Conservation (phyloP, 2,329 filamentous ascomycete species). For the Fusarium praegraminearum region DNA sequence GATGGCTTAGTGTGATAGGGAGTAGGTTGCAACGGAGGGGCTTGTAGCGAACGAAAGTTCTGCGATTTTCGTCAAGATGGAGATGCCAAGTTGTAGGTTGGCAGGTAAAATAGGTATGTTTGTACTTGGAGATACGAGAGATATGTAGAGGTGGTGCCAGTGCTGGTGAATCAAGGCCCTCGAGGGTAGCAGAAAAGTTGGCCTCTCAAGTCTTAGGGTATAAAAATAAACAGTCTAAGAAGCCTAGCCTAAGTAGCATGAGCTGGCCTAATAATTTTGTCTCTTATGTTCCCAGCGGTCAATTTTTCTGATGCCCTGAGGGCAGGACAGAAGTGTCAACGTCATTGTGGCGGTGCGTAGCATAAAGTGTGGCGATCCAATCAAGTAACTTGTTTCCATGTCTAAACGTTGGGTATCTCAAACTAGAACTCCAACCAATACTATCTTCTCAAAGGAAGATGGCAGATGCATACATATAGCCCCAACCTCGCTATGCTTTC, state of each 20-base stretch:
- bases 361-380: constrained; percentile 47
- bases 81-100: constrained; percentile 28
- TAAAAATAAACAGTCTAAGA: too few species aligned
- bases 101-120: constrained; percentile 10
- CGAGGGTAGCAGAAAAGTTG: too few species aligned
- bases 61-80: neutral
- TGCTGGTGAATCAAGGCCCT: constrained; percentile 25
- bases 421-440: constrained; percentile 32
- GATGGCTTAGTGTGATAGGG: constrained; percentile 26
- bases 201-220: too few species aligned
- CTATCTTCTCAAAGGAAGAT: constrained; percentile 18
- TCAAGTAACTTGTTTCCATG: constrained; percentile 21
- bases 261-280: too few species aligned
- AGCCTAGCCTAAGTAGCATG: too few species aligned
- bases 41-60: constrained; percentile 23
- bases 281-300: too few species aligned
- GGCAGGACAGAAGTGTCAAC: constrained; percentile 46
- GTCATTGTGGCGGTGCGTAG: constrained; percentile 58
- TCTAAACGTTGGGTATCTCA: constrained; percentile 37
- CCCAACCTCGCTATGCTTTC: constrained; percentile 24
- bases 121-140: constrained; percentile 7
- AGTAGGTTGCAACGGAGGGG: constrained; percentile 1
- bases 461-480: neutral
- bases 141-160: neutral
- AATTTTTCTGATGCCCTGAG: too few species aligned